Base-by-base conservation (phyloP, 805 yeast genomes). In the Pichia nanzhaoensis region DNA sequence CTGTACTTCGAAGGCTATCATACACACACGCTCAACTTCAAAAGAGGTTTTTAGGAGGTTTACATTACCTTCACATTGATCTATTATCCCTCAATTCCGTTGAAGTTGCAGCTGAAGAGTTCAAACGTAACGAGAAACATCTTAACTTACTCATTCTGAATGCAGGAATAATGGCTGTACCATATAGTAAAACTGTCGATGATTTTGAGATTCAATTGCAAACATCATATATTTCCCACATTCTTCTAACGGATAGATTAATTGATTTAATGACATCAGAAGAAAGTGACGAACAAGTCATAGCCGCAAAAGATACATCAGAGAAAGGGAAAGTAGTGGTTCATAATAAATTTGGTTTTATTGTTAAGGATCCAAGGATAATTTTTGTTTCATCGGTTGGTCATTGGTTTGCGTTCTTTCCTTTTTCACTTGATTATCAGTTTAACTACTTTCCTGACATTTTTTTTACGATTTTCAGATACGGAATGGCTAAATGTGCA, bases 171-270 rank as follows among this genome's bases (percentile, higher is more conserved):
- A 81, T 84, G 79, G 89, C 84, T 14, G 68, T 80, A n/a, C 91
- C 95, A 0, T 79, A 68, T 59, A 67, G 74, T 18, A 52, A 69
- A 28, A 84, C 95, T 0, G 46, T 37, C 14, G 71, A 67, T 31
- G 88, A 83, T 54, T 84, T 84, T 59, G 96, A 88, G 60, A 71
- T 84, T 14, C 95, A 86, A 57, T 65, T 85, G 47, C 95, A 85
- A 56, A 80, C 89, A 1, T 84, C 85, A 58, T 87, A 80, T 58
- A 65, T 87, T 12, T 75, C 93, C 0, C 95, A 85, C 44, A 84
- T 84, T 51, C 64, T 87, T 17, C 67, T 87, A 32, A 79, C 91
- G 1, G 74, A 81, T 50, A 65, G 74, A 44, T 60, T 87, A 18
- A 50, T 84, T 7, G 79, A 81, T 1, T 52, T 75, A 34, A 60